A percentile compares a stretch with the other conserved stretches of the same genome.
Conservation (phyloP, 208 protist genomes). For the Leptomonas seymouri region DNA sequence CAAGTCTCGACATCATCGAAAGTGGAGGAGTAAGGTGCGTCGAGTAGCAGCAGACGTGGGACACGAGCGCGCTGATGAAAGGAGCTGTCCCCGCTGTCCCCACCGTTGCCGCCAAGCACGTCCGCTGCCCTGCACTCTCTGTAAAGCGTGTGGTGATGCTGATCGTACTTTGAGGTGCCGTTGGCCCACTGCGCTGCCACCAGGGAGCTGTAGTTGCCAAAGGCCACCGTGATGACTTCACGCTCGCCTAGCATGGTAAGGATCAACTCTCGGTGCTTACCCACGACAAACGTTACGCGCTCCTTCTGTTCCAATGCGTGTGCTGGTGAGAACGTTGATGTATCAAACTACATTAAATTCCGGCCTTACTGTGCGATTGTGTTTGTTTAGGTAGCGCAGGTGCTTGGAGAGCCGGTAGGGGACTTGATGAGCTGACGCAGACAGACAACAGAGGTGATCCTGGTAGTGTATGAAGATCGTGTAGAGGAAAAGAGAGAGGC, state of each 20-base stretch:
- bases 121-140: conserved; percentile 35
- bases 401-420: too few relatives aligned
- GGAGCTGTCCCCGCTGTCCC: conserved; percentile 4
- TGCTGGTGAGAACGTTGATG: too few relatives aligned
- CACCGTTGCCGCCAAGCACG: conserved; percentile 39
- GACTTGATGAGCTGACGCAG: too few relatives aligned
- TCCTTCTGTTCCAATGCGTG: too few relatives aligned
- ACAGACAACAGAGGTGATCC: too few relatives aligned
- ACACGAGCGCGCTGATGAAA: conserved; percentile 35
- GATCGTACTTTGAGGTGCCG: conserved; percentile 73
- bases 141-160: conserved; percentile 72
- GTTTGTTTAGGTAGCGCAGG: too few relatives aligned
- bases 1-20: conserved; percentile 40
- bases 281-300: too few relatives aligned
- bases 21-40: conserved; percentile 67
- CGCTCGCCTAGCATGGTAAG: conserved; percentile 39
- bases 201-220: conserved; percentile 87
- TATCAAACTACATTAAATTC: too few relatives aligned
- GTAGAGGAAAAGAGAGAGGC: too few relatives aligned
- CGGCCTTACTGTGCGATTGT: too few relatives aligned
- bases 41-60: conserved; percentile 72
- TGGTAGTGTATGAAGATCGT: too few relatives aligned
- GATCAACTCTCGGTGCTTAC: too few relatives aligned
- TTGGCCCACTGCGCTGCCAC: conserved; percentile 90
- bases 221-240: conserved; percentile 77